Evolutionary conservation across 78 protist genomes (phyloP).

Genomic region (Neovahlkampfia damariscottae): DNA sequence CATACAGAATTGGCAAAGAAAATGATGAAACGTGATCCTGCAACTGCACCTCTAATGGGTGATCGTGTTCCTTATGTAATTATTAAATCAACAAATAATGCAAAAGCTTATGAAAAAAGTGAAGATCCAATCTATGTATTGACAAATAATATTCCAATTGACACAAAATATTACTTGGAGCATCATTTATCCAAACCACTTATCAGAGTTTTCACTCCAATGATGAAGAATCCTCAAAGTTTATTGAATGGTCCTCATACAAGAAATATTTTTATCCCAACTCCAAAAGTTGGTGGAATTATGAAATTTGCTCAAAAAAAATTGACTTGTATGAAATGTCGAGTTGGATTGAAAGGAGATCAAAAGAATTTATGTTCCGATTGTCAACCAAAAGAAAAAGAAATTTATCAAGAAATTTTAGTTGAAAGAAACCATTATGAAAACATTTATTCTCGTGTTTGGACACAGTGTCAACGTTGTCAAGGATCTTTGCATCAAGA

Average conservation of each 20-base stretch:
- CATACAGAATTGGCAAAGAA: conserved; percentile 95
- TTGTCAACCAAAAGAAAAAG: conserved; percentile 46
- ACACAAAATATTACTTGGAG: conserved; percentile 89
- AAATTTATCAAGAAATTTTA: conserved; percentile 36
- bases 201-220: conserved; percentile 79
- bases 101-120: conserved; percentile 84
- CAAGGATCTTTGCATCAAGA: conserved; percentile 61
- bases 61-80: conserved; percentile 99
- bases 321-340: conserved; percentile 62
- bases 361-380: conserved; percentile 28
- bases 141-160: conserved; percentile 89
- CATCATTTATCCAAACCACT: conserved; percentile 89
- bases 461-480: conserved; percentile 99
- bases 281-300: conserved; percentile 51
- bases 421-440: conserved; percentile 36
- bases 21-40: conserved; percentile 89
- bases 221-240: conserved; percentile 41
- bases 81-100: conserved; percentile 64
- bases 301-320: conserved; percentile 44
- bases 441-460: conserved; percentile 50
- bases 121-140: conserved; percentile 98
- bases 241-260: conserved; percentile 86
- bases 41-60: conserved; percentile 92
- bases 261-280: conserved; percentile 44
- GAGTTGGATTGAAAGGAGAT: neutral